Conservation (phyloP, 225 moss, liverwort and hornwort species). For the Polytrichum formosum region DNA sequence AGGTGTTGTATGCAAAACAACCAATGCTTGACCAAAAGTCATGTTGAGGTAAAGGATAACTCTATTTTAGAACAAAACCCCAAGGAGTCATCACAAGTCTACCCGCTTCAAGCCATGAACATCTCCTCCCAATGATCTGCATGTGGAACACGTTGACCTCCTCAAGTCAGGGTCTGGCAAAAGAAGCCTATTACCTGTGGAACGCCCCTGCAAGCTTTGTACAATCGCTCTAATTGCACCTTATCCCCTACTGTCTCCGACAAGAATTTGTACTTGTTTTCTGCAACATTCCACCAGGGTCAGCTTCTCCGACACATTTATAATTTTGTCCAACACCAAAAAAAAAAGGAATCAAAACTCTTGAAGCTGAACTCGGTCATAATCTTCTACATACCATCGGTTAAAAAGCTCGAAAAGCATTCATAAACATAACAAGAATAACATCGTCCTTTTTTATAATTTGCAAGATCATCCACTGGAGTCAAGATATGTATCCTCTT, state of each 20-base stretch:
- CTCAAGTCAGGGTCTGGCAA: neutral
- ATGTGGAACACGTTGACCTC: too few relatives aligned
- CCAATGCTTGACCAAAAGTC: too few relatives aligned
- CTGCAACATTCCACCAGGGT: constrained; percentile 33
- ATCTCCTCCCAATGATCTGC: too few relatives aligned
- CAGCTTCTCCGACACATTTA: neutral
- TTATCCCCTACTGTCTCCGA: constrained; percentile 85
- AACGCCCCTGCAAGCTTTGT: constrained; percentile 75
- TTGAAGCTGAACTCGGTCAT: neutral
- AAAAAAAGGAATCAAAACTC: neutral
- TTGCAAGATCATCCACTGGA: too few relatives aligned
- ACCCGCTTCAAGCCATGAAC: too few relatives aligned
- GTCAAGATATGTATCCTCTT: constrained; percentile 12
- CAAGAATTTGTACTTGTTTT: constrained; percentile 74
- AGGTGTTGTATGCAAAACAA: too few relatives aligned
- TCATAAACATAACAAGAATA: too few relatives aligned
- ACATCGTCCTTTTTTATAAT: too few relatives aligned
- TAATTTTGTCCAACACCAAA: too few relatives aligned
- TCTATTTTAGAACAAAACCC: too few relatives aligned
- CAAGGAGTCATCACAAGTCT: too few relatives aligned
- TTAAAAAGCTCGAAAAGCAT: neutral
- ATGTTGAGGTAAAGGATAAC: too few relatives aligned
- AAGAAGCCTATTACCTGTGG: constrained; percentile 42
- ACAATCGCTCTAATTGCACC: constrained; percentile 73
- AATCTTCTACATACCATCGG: neutral